A percentile compares a stretch with the other conserved stretches of the same genome.
phyloP scores from a whole-genome alignment of 768 basidiomycete genomes.

The Amanita fuliginea region DNA sequence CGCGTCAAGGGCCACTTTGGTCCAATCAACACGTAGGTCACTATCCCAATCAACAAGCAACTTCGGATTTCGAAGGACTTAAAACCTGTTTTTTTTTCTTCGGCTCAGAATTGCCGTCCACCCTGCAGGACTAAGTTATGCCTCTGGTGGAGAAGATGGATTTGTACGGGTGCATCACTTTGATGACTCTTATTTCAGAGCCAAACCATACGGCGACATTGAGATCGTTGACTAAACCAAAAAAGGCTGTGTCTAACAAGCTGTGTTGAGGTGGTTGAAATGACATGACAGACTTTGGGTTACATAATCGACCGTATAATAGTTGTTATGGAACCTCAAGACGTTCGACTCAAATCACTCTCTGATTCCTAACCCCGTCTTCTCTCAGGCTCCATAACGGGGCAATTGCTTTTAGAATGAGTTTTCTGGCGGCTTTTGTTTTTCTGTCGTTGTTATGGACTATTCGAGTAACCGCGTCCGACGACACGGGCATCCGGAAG shows the following conservation, averaged over 20 bases:
- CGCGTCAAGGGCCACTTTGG: constrained; percentile 97
- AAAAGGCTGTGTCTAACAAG: too few relatives aligned
- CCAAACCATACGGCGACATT: constrained; percentile 84
- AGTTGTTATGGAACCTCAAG: too few relatives aligned
- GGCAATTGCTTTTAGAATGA: neutral
- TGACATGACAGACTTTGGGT: neutral
- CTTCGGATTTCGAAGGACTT: neutral
- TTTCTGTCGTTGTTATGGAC: neutral
- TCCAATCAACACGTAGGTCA: constrained; percentile 85
- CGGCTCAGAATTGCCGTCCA: constrained; percentile 76
- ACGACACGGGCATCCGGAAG: neutral
- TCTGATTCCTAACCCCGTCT: neutral
- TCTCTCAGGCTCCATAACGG: neutral
- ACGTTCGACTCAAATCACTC: neutral
- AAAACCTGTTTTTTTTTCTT: constrained; percentile 2
- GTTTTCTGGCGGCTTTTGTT: constrained; percentile 10
- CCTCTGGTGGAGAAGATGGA: constrained; percentile 95
- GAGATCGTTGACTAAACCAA: constrained; percentile 43
- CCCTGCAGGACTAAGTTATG: constrained; percentile 78
- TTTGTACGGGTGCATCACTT: constrained; percentile 88
- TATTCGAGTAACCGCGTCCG: constrained; percentile 1
- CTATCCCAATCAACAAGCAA: neutral
- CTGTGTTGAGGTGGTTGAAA: too few relatives aligned
- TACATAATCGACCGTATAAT: neutral
- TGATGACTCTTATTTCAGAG: constrained; percentile 89